These are phyloP conservation scores for Pelargonium australe DNA, from an alignment of 441 rosid species.

Conservation along the genomic window DNA sequence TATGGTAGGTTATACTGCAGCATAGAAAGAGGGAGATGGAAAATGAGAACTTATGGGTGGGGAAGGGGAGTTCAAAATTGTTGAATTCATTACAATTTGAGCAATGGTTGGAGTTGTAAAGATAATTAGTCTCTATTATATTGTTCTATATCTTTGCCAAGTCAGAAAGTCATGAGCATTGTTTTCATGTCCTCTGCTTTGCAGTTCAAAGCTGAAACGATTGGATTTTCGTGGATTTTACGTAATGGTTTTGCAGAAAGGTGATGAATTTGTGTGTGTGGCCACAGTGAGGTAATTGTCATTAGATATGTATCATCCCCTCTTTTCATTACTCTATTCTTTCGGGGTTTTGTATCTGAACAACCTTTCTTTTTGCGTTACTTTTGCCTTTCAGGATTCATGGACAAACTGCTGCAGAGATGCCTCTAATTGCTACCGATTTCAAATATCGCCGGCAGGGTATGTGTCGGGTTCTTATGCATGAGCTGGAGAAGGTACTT, in stretches of 20 bases:
- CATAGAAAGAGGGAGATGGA: too few species aligned
- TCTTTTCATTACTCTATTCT: constrained; percentile 1
- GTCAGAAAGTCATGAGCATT: not conserved
- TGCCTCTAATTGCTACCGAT: constrained; percentile 39
- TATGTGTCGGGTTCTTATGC: constrained; percentile 36
- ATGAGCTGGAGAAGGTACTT: constrained; percentile 34
- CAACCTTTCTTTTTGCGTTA: not conserved
- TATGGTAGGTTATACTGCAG: too few species aligned
- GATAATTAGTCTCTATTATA: too few species aligned
- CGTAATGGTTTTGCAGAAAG: constrained; percentile 30
- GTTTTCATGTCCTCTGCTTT: constrained; percentile 7
- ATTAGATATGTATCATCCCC: not conserved
- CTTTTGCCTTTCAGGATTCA: constrained; percentile 27
- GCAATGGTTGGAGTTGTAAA: too few species aligned
- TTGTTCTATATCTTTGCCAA: not conserved
- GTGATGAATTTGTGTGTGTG: constrained; percentile 30
- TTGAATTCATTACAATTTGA: too few species aligned
- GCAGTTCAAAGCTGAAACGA: constrained; percentile 34
- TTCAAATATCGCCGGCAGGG: constrained; percentile 38
- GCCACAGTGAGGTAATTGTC: constrained; percentile 33
- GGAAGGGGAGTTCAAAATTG: too few species aligned
- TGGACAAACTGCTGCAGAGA: constrained; percentile 39
- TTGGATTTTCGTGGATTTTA: constrained; percentile 38
- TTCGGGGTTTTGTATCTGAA: not conserved
- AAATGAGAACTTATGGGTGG: too few species aligned